Conservation (phyloP, 345 rosid genomes). For the Sisymbrium irio region DNA sequence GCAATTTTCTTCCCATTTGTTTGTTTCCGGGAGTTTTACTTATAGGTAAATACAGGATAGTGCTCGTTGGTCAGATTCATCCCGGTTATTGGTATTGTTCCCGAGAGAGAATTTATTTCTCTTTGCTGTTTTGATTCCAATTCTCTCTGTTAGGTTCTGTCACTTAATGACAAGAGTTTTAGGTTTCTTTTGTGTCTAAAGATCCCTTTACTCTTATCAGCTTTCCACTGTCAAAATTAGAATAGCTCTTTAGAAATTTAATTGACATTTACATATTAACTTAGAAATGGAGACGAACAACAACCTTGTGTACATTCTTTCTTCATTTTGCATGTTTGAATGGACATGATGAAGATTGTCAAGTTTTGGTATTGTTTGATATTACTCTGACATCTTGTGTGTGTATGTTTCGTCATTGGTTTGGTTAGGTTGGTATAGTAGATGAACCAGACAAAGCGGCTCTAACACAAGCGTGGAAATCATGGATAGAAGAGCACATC, state of each 20-base stretch:
- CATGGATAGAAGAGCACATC: constrained; percentile 95
- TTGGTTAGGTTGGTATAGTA: constrained; percentile 61
- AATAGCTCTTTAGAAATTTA: background rate
- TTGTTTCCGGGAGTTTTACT: background rate
- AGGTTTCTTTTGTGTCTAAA: too few relatives aligned
- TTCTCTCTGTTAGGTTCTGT: background rate
- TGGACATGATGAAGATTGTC: background rate
- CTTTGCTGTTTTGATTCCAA: background rate
- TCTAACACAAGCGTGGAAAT: constrained; percentile 87
- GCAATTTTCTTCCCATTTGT: background rate
- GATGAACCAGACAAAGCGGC: constrained; percentile 65
- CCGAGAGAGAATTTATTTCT: background rate
- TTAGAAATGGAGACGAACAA: background rate
- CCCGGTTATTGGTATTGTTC: background rate
- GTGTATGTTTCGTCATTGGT: constrained; percentile 3
- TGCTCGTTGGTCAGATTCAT: background rate
- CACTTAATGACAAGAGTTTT: background rate
- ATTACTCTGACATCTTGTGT: background rate
- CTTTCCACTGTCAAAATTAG: background rate
- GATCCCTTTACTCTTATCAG: background rate
- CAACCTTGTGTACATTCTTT: background rate
- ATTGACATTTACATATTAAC: background rate
- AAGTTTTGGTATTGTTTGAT: background rate
- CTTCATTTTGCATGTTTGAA: background rate
- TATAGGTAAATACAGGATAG: background rate